Conservation (phyloP, 768 basidiomycete species). For the Boletus barrowsii region DNA sequence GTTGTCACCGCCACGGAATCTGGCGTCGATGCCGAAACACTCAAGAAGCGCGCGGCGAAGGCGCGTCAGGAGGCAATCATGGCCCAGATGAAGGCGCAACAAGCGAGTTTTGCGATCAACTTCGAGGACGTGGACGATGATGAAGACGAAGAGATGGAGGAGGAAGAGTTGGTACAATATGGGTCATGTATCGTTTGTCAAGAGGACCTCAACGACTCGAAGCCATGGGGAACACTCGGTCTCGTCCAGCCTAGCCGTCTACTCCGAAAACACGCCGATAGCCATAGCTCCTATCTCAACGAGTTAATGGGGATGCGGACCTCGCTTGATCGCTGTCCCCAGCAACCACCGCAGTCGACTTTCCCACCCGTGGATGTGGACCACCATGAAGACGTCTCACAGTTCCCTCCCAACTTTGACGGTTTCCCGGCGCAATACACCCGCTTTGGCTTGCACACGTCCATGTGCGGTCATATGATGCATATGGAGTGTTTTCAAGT, state of each 20-base stretch:
- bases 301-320: slow-evolving; percentile 63
- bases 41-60: slow-evolving; percentile 82
- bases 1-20: slow-evolving; percentile 36
- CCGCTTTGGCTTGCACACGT: slow-evolving; percentile 81
- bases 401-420: slow-evolving; percentile 64
- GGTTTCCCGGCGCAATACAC: slow-evolving; percentile 69
- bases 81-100: slow-evolving; percentile 93
- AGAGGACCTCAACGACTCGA: slow-evolving; percentile 74
- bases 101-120: slow-evolving; percentile 79
- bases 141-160: slow-evolving; percentile 48
- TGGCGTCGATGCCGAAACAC: slow-evolving; percentile 55
- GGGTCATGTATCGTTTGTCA: slow-evolving; percentile 99
- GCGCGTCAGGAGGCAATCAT: slow-evolving; percentile 91
- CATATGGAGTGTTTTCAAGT: slow-evolving; percentile 92
- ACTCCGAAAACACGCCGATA: slow-evolving; percentile 74
- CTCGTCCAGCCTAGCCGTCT: slow-evolving; percentile 86
- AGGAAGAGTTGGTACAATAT: slow-evolving; percentile 53
- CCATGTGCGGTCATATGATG: slow-evolving; percentile 96
- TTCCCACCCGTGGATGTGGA: slow-evolving; percentile 31
- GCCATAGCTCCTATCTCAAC: slow-evolving; percentile 56
- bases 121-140: slow-evolving; percentile 76
- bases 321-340: slow-evolving; percentile 59
- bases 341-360: slow-evolving; percentile 29
- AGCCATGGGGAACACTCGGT: slow-evolving; percentile 82
- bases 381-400: slow-evolving; percentile 26